A percentile compares a stretch with the other conserved stretches of the same genome.
Conservation (phyloP, 2,329 filamentous ascomycete genomes). For the Graphilbum ipis-grandicollis region DNA sequence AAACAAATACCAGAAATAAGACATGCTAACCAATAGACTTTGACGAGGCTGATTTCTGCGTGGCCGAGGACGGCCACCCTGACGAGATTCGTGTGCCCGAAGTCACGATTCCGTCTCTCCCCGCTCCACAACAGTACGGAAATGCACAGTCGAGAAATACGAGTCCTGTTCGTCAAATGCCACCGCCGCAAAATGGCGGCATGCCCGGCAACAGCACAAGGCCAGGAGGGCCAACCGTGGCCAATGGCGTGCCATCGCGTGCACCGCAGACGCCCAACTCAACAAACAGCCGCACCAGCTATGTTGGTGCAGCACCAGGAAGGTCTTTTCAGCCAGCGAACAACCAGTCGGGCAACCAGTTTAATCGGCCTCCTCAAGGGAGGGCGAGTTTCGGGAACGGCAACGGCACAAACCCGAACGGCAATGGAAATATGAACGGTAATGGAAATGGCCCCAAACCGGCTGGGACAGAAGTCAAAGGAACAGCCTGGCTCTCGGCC, state of each 20-base stretch:
- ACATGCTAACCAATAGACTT: conserved; percentile 31
- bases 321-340: conserved; percentile 4
- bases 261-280: conserved; percentile 8
- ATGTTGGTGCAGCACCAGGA: neutral
- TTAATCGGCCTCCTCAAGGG: no score
- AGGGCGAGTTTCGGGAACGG: neutral
- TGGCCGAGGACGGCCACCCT: conserved; percentile 51
- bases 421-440: neutral
- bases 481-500: conserved; percentile 53
- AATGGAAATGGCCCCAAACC: conserved; percentile 5
- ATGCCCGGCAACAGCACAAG: neutral
- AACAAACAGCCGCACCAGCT: neutral
- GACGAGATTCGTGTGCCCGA: conserved; percentile 52
- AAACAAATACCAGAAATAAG: no score
- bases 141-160: conserved; percentile 9
- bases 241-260: neutral
- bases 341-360: no score
- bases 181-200: conserved; percentile 6
- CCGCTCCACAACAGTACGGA: conserved; percentile 6
- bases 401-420: neutral
- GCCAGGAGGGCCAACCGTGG: neutral
- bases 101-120: conserved; percentile 7
- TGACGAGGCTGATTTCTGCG: conserved; percentile 61
- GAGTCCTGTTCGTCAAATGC: conserved; percentile 9
- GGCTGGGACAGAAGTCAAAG: conserved; percentile 14